Evolutionary conservation across 2,329 filamentous ascomycete genomes (phyloP).

Genomic region (Leptographium radiaticola): DNA sequence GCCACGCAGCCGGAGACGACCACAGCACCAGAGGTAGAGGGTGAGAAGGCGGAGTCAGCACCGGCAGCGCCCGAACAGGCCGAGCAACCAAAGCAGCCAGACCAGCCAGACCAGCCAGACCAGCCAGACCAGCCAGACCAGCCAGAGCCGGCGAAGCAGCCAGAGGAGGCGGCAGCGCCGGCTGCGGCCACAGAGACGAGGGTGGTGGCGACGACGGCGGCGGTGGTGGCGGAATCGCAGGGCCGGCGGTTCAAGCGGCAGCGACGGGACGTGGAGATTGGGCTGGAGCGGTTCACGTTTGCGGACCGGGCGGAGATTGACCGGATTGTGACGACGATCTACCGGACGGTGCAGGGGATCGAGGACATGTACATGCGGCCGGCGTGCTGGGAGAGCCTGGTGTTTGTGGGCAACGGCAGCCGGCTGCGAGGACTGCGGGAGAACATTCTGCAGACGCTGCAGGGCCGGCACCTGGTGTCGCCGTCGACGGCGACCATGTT

Average conservation of each 20-base stretch:
- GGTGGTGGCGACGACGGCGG: conserved; percentile 8
- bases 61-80: neutral
- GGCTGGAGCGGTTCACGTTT: conserved; percentile 60
- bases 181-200: conserved; percentile 1
- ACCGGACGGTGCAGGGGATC: conserved; percentile 69
- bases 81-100: too few relatives aligned
- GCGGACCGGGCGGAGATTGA: conserved; percentile 63
- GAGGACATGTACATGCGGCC: conserved; percentile 75
- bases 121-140: neutral
- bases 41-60: neutral
- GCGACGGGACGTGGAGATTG: conserved; percentile 61
- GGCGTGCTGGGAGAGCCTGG: conserved; percentile 80
- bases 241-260: conserved; percentile 19
- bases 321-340: conserved; percentile 70
- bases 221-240: conserved; percentile 7
- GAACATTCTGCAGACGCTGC: conserved; percentile 68
- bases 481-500: conserved; percentile 92
- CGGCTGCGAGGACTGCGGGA: conserved; percentile 70
- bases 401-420: conserved; percentile 81
- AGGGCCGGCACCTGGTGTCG: conserved; percentile 75
- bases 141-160: neutral
- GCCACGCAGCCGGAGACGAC: neutral
- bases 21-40: too few relatives aligned
- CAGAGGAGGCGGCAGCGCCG: neutral
- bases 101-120: too few relatives aligned